phyloP scores from a whole-genome alignment of 148 eudicot genomes.

The Oxyria digyna region DNA sequence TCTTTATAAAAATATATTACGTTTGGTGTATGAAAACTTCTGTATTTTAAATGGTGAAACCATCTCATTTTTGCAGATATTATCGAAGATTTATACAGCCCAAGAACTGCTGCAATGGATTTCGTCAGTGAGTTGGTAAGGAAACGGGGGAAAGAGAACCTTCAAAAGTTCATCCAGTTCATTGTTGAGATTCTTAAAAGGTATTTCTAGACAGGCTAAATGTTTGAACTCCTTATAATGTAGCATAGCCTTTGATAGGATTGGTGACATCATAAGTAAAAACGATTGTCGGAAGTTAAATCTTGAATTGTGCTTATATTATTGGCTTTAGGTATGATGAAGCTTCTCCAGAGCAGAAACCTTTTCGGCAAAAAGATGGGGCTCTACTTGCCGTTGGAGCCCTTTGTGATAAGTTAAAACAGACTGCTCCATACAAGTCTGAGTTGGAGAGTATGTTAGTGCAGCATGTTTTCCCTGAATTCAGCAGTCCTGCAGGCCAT shows the following conservation, averaged over 20 bases:
- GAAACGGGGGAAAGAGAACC: constrained; percentile 94
- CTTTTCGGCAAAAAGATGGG: constrained; percentile 92
- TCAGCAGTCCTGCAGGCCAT: constrained; percentile 88
- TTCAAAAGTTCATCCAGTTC: constrained; percentile 80
- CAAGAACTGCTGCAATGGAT: constrained; percentile 98
- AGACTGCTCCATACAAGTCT: constrained; percentile 80
- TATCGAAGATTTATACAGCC: constrained; percentile 95
- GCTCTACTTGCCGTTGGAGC: constrained; percentile 98
- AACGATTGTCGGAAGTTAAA: background rate
- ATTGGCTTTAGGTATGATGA: constrained; percentile 60
- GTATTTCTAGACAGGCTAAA: constrained; percentile 22
- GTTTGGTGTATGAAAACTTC: background rate
- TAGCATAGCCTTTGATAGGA: background rate
- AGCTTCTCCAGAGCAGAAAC: constrained; percentile 53
- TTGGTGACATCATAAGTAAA: background rate
- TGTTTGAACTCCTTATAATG: background rate
- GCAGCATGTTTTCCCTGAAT: constrained; percentile 93
- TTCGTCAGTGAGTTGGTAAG: constrained; percentile 96
- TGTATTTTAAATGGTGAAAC: background rate
- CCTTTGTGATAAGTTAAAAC: constrained; percentile 87
- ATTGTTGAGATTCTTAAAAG: constrained; percentile 90
- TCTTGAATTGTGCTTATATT: background rate
- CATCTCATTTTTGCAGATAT: constrained; percentile 41
- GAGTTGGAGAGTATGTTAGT: constrained; percentile 94
- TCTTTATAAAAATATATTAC: background rate